Percentiles rank a stretch among this genome's conserved stretches.
Conservation (phyloP, 805 yeast species). For the Ogataea minuta region DNA sequence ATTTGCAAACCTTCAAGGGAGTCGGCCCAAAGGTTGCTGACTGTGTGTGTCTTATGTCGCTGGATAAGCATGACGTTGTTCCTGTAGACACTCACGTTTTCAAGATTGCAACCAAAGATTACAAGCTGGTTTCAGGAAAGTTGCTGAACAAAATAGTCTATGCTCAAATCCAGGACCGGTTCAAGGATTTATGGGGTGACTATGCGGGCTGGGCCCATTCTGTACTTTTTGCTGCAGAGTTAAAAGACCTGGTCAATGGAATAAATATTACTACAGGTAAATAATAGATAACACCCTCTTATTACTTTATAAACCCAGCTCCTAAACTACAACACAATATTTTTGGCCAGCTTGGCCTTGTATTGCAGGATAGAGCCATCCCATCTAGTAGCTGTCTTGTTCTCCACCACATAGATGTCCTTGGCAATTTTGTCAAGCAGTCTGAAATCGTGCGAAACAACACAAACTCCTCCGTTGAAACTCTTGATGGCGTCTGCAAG, state of each 20-base stretch:
- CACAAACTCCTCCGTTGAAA: conserved; percentile 97
- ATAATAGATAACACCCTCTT: neutral
- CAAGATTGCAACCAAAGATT: conserved; percentile 83
- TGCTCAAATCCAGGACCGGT: conserved; percentile 54
- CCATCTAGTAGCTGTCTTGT: conserved; percentile 96
- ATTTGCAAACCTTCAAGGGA: conserved; percentile 67
- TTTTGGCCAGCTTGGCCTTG: conserved; percentile 91
- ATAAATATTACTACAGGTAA: conserved; percentile 35
- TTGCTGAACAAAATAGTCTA: conserved; percentile 52
- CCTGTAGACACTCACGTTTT: conserved; percentile 96
- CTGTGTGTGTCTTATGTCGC: conserved; percentile 89
- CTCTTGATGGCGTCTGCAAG: conserved; percentile 93
- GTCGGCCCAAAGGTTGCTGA: conserved; percentile 99
- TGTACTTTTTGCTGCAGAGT: conserved; percentile 85
- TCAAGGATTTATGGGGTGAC: conserved; percentile 74
- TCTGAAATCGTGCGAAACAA: conserved; percentile 98
- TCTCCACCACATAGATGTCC: conserved; percentile 94
- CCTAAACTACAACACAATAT: conserved; percentile 72
- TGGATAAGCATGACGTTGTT: conserved; percentile 81
- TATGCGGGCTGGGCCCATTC: conserved; percentile 99
- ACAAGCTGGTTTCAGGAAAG: conserved; percentile 48
- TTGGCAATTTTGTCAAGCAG: conserved; percentile 94
- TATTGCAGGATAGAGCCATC: conserved; percentile 86
- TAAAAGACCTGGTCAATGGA: conserved; percentile 69
- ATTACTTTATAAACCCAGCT: conserved; percentile 6